phyloP scores from a whole-genome alignment of 164 flowering plant genomes.

The Piper betle region DNA sequence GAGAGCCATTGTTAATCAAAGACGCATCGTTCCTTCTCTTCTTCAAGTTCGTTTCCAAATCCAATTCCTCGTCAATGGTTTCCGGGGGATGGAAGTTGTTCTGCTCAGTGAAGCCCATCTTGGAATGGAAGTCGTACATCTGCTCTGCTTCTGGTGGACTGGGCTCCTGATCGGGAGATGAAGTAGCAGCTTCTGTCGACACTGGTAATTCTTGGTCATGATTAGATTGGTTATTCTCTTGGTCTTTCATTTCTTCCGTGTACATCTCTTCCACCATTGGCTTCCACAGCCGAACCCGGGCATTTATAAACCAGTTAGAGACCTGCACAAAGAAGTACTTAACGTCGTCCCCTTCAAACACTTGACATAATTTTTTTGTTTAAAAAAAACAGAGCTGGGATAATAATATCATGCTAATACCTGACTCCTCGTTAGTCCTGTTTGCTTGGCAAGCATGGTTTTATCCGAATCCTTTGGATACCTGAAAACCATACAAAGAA shows the following conservation, averaged over 20 bases:
- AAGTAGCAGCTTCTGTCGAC: background rate
- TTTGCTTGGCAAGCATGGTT: constrained; percentile 82
- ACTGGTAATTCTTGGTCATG: background rate
- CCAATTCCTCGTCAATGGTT: background rate
- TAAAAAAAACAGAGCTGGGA: background rate
- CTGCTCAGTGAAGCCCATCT: background rate
- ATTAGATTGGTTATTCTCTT: constrained; percentile 11
- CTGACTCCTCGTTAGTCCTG: constrained; percentile 89
- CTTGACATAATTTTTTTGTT: too few relatives aligned
- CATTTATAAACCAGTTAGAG: constrained; percentile 94
- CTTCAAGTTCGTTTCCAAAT: too few relatives aligned
- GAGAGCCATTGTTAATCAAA: background rate
- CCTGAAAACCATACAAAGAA: constrained; percentile 21
- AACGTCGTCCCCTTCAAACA: too few relatives aligned
- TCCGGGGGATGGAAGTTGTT: background rate
- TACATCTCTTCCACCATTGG: constrained; percentile 98
- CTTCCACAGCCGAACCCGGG: constrained; percentile 94
- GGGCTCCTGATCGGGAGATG: background rate
- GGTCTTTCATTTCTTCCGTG: constrained; percentile 70
- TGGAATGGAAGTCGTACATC: background rate
- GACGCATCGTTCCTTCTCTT: background rate
- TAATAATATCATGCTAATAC: constrained; percentile 23
- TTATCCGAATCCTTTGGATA: constrained; percentile 92
- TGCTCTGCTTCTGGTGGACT: constrained; percentile 1
- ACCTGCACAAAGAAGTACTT: constrained; percentile 31